Evolutionary conservation across 2,329 filamentous ascomycete species (phyloP), one percentile per base, ranked within the genome.

Genomic region (Trichophyton simii): DNA sequence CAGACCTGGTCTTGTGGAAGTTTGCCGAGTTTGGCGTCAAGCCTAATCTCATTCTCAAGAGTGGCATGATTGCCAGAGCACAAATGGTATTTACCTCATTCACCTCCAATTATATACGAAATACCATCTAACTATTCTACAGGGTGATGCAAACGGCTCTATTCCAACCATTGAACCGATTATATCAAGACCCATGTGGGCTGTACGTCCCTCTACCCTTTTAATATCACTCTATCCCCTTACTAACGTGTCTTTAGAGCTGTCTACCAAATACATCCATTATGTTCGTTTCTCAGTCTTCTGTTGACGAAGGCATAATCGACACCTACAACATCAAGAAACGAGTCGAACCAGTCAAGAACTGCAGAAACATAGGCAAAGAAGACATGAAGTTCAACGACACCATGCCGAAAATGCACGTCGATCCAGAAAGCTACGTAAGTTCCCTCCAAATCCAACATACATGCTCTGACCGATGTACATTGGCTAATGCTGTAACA

Each of bases 341-440:
- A 74, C 83, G 89, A 55, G 77, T 96, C 65, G 89, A 94, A 76
- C 78, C 89, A 2, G 90, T 96, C 57, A 85, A 81, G 70, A 82
- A 83, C 61, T 95, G 91, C 73, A 80, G 91, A 63, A 82, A 73
- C 36, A 81, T 96, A 52, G 80, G 86, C 50, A 96, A 96, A 80
- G 80, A 76, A 68, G 88, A 96, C 74, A 96, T 96, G 91, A 91
- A 89, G 70, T 91, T 84, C 74, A 96, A 96, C 73, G 85, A 90
- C 69, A 75, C 76, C 60, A 90, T 84, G 83, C 92, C 92, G 13
- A 84, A 81, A 76, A 96, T 97, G 89, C 85, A 79, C 68, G 91
- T 97, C 63, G 91, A 97, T 73, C 88, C 92, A 3, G 92, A 97
- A 80, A 86, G 83, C 69, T 97, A 96, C 77, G 77, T 80, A 67